A percentile compares a stretch with the other conserved stretches of the same genome.
phyloP scores from a whole-genome alignment of 1,139 yeast genomes.

The Suhomyces ambrosiae region DNA sequence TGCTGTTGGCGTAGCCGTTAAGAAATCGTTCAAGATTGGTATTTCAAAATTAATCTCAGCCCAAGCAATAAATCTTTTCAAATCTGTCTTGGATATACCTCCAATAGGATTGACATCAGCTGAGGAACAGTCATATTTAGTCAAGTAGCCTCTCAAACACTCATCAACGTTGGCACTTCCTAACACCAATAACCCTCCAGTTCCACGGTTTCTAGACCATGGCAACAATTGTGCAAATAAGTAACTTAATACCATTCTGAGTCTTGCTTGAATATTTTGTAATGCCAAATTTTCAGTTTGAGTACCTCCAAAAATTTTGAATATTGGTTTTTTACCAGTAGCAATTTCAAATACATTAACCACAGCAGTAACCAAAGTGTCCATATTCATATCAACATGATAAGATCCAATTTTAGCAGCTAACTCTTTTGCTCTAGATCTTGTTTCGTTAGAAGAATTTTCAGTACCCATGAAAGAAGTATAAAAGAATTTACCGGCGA shows the following conservation, averaged over 20 bases:
- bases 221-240: conserved; percentile 93
- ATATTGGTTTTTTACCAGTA: conserved; percentile 86
- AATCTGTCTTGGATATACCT: conserved; percentile 91
- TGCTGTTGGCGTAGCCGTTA: conserved; percentile 94
- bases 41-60: conserved; percentile 68
- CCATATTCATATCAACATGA: conserved; percentile 92
- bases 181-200: conserved; percentile 81
- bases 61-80: conserved; percentile 81
- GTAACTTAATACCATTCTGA: conserved; percentile 92
- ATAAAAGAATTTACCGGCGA: conserved; percentile 76
- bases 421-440: conserved; percentile 77
- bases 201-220: conserved; percentile 71
- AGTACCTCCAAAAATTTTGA: conserved; percentile 91
- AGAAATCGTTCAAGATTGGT: conserved; percentile 76
- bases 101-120: conserved; percentile 98
- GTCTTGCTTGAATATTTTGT: conserved; percentile 93
- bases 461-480: conserved; percentile 95
- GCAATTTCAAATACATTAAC: conserved; percentile 79
- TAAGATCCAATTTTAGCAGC: conserved; percentile 81
- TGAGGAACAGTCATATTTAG: conserved; percentile 94
- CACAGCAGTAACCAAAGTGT: conserved; percentile 72
- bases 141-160: conserved; percentile 89
- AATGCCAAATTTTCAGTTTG: conserved; percentile 88
- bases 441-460: conserved; percentile 86
- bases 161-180: conserved; percentile 99